These are phyloP conservation scores for Cladobotryum mycophilum DNA, from an alignment of 2,329 filamentous ascomycete genomes.

Conservation along the genomic window DNA sequence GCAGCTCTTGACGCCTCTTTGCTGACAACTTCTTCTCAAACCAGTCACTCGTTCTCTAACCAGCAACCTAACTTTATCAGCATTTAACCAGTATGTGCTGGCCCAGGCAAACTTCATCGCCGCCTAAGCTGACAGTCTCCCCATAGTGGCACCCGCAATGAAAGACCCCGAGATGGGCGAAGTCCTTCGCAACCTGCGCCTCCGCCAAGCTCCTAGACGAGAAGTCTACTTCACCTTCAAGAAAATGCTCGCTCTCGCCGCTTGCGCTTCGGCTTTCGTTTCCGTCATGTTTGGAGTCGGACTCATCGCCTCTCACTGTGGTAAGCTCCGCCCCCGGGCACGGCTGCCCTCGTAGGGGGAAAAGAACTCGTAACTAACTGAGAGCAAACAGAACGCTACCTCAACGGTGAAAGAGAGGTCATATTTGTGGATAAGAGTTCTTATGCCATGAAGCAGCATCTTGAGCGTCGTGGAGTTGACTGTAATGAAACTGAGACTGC, in stretches of 20 bases:
- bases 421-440: not conserved
- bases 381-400: slow-evolving; percentile 1
- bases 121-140: slow-evolving; percentile 12
- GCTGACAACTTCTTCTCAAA: too few relatives aligned
- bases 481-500: slow-evolving; percentile 16
- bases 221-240: slow-evolving; percentile 6
- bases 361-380: not conserved
- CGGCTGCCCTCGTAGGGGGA: not conserved
- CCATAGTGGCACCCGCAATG: slow-evolving; percentile 20
- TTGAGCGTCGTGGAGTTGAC: slow-evolving; percentile 16
- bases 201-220: not conserved
- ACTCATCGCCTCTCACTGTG: slow-evolving; percentile 21
- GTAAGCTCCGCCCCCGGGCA: slow-evolving; percentile 14
- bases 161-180: slow-evolving; percentile 22
- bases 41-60: slow-evolving; percentile 5
- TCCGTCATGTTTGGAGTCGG: slow-evolving; percentile 24
- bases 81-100: not conserved
- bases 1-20: too few relatives aligned
- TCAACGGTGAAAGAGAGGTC: slow-evolving; percentile 1
- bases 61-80: not conserved
- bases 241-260: slow-evolving; percentile 12
- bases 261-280: slow-evolving; percentile 13
- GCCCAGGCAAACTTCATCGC: too few relatives aligned
- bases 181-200: slow-evolving; percentile 1
- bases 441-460: slow-evolving; percentile 15